Evolutionary conservation across 148 eudicot species (phyloP), one percentile per base, ranked within the genome.

Genomic region (Amaranthus cruentus): DNA sequence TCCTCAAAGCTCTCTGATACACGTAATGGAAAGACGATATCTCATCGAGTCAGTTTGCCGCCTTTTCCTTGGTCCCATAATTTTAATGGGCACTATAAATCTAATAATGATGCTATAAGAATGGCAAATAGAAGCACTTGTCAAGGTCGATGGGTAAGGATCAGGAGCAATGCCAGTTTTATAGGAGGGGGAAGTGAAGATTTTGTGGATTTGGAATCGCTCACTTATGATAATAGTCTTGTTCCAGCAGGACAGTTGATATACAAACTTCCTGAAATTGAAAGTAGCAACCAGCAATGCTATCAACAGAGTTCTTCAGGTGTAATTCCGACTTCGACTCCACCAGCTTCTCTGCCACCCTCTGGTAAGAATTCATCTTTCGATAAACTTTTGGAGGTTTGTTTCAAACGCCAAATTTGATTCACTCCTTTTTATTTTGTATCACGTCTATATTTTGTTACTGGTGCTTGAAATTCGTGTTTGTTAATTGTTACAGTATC

Each of bases 81-180:
- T 74, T 86, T 79, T 72, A 81, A 84, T 50, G 88, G 87, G 71
- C 87, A 88, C 77, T 75, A 75, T 68, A 93, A 90, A 81, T 81
- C 90, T 73, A 84, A 77, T 73, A 49, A 87, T 44, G 97, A 95
- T 84, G 79, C 91, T 47, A 79, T 70, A 51, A 95, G 85, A 74
- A 47, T 77, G 55, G 83, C 90, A 6, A 81, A 74, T 82, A 90
- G 85, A 80, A 88, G 80, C 65, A 75, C 81, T 65, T 91, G 97
- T 81, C 93, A 81, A 65, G 92, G 97, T 78, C 90, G 85, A 88
- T 95, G 99, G 97, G 88, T 77, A 48, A 95, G 82, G 83, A 87
- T 91, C 59, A 83, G 80, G 73, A 85, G 87, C 70, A 69, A 73
- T 74, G 21, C 78, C 79, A 80, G 81, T 77, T 82, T 78, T 69